Base-by-base conservation (phyloP, 495 filamentous ascomycete species). In the Talaromyces nanjingensis region DNA sequence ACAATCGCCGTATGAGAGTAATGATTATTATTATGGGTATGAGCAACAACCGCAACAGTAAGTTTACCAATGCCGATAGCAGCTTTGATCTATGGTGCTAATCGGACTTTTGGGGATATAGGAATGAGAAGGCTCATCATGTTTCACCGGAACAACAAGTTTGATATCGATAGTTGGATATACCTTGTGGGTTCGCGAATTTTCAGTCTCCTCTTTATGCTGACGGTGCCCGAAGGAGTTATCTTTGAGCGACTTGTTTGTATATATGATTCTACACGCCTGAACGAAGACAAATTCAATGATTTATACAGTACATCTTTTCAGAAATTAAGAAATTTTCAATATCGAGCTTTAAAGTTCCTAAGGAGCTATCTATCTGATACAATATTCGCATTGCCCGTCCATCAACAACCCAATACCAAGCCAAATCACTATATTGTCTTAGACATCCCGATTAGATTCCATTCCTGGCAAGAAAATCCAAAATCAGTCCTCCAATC, bases 401-500 rank as follows among this genome's bases (percentile, higher is more conserved):
- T 37, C 33, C 33, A 37, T 37, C 33, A 9, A 37, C 0, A 11
- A 37, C 33, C 31, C 33, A 37, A 12, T 2, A 12, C 33, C 9
- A 37, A 11, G 33, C 6, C 8, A 3, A 37, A 12, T 37, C 9
- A 37, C 2, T 37, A 2, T 12, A 9, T 37, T 37, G 6, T 12
- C 33, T 37, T 52, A 52, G 5, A 22, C n/a, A 24, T 3, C 0
- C 18, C 49, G 0, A 54, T 59, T 6, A 59, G 8, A 59, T 45
- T 65, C 7, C 56, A 47, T 66, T 65, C 47, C 63, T 77, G 24
- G 64, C 68, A 64, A 86, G 72, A 67, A 87, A 86, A 7, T 67
- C 68, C 63, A 77, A 64, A 20, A 83, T 82, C 68, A 78, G 70
- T 45, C 60, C 57, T 4, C 79, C 83, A 71, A 88, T 79, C 66